Conservation (phyloP, 148 eudicot species). For the Diospyros kaki region DNA sequence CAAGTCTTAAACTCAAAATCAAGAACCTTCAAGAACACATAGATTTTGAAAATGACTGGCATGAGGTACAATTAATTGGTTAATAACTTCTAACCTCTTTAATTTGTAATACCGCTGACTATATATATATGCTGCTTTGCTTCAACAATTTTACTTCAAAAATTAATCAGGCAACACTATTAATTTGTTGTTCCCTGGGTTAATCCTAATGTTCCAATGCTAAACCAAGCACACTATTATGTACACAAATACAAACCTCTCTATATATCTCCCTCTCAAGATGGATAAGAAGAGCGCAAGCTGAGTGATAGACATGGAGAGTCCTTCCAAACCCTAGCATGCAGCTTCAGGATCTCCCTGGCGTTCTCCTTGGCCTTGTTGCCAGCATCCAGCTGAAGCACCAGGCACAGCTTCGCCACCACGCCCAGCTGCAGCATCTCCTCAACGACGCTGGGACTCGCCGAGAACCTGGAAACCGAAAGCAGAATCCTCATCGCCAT, state of each 20-base stretch:
- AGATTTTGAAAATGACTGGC: no score
- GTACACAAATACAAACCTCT: not conserved
- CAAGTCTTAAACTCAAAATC: no score
- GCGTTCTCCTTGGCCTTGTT: conserved; percentile 61
- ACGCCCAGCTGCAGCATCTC: conserved; percentile 77
- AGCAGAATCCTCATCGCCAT: conserved; percentile 49
- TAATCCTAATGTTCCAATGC: not conserved
- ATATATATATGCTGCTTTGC: no score
- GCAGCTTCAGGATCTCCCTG: conserved; percentile 52
- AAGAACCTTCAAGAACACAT: no score
- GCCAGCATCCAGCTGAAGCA: conserved; percentile 69
- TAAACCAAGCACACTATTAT: not conserved
- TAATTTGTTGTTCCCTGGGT: no score
- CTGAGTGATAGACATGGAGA: conserved; percentile 42
- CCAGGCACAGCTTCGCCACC: conserved; percentile 64
- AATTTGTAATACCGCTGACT: no score
- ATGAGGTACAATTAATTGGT: no score
- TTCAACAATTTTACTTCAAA: no score
- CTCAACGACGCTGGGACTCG: conserved; percentile 26
- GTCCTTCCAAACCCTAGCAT: conserved; percentile 55
- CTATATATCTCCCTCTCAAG: not conserved
- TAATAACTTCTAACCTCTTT: no score
- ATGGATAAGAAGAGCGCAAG: conserved; percentile 23
- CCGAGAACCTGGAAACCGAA: conserved; percentile 43
- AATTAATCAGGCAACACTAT: no score